phyloP scores from a whole-genome alignment of 371 early-diverging fungal species.

The Apophysomyces elegans region DNA sequence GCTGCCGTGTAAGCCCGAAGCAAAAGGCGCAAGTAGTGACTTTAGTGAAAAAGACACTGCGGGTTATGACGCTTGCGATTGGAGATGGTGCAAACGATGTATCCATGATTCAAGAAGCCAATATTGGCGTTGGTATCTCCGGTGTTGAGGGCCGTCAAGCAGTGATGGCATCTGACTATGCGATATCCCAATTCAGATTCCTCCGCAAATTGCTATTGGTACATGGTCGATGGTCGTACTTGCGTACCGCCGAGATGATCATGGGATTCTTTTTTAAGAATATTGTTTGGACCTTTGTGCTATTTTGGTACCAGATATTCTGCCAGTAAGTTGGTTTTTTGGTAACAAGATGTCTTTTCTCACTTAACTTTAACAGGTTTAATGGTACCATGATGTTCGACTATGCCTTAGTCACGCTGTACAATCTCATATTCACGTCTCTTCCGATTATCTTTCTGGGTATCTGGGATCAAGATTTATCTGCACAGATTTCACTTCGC shows the following conservation, averaged over 20 bases:
- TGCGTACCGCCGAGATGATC: slow-evolving; percentile 78
- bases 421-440: slow-evolving; percentile 79
- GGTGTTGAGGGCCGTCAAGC: slow-evolving; percentile 95
- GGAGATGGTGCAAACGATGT: slow-evolving; percentile 97
- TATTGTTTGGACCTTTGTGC: slow-evolving; percentile 75
- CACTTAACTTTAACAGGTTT: slow-evolving; percentile 27
- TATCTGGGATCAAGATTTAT: slow-evolving; percentile 91
- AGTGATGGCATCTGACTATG: slow-evolving; percentile 88
- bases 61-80: slow-evolving; percentile 81
- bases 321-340: slow-evolving; percentile 55
- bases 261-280: slow-evolving; percentile 84
- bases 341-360: neutral
- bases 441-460: slow-evolving; percentile 76
- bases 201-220: slow-evolving; percentile 75
- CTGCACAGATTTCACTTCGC: slow-evolving; percentile 68
- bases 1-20: slow-evolving; percentile 88
- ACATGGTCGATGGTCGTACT: slow-evolving; percentile 88
- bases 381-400: slow-evolving; percentile 70
- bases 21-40: slow-evolving; percentile 89
- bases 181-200: slow-evolving; percentile 83
- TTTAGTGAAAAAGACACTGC: slow-evolving; percentile 56
- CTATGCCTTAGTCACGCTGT: slow-evolving; percentile 76
- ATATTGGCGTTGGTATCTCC: slow-evolving; percentile 92
- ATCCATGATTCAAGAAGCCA: slow-evolving; percentile 90
- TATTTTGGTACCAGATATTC: slow-evolving; percentile 84